Base-by-base conservation (phyloP, 129 eudicot species). In the Oenanthe sinensis region DNA sequence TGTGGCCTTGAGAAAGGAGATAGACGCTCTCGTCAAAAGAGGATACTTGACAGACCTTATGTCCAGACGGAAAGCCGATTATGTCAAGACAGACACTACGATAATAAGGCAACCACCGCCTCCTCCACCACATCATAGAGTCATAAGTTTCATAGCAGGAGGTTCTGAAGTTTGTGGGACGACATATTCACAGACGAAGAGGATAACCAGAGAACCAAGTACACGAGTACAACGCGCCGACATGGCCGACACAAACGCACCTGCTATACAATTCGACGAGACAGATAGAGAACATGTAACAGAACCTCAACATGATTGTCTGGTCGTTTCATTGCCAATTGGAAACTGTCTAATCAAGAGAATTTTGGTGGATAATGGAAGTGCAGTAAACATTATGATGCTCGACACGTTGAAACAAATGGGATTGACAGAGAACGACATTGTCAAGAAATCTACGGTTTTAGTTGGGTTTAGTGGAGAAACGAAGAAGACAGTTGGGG, bases 401-500 rank as follows among this genome's bases (percentile, higher is more conserved):
- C 10, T 50, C 1, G 10, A 19, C 4, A 50, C 6, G n/a, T 16
- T 50, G 10, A 2, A 50, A 16, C 60, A 50, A 16, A 78, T 78
- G 74, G 81, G 74, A 9, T 24, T 78, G 14, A 17, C 8, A 1
- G 75, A 78, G 0, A 8, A 16, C 8, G 22, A 40, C 14, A 62
- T 63, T 4, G 54, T 78, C 22, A 40, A 28, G 9, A 9, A 28
- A 15, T 16, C 81, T 2, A 78, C 74, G 4, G 20, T 42, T 6
- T 16, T 78, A 4, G 74, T 78, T 2, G 54, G 75, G 1, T 62
- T 78, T 28, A 78, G 52, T 40, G 74, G 81, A 5, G 74, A 50
- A 50, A 33, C 74, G 5, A 62, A 26, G 6, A 55, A 12, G 12
- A 33, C 72, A 6, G 1, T 78, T 11, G 52, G 80, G 30, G 36